Base-by-base conservation (phyloP, 305 asterid genomes). In the Plantago coronopus region DNA sequence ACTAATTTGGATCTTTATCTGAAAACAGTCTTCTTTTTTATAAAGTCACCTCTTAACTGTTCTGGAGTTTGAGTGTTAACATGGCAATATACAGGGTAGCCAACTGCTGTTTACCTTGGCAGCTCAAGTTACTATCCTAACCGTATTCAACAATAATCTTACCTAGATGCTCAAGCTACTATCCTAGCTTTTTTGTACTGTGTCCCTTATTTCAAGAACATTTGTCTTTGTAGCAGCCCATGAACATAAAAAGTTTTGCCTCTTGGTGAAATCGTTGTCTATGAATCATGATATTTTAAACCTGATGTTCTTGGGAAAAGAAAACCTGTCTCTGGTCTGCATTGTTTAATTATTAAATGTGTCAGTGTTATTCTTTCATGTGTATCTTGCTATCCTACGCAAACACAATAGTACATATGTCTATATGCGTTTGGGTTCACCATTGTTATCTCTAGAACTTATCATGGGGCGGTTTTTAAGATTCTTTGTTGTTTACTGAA, bases 401-500 rank as follows among this genome's bases (percentile, higher is more conserved):
- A 10, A 2, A 19, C 18, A 61, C 45, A 47, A 31, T 20, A 31
- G 29, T 43, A 57, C 47, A 21, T 49, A 13, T 25, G 57, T 16
- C 10, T 0, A 13, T 23, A 25, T 53, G 57, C 7, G 18, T 25
- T 15, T 1, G 38, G 8, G 9, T 53, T 19, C 18, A 6, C 43
- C 47, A 21, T 54, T 29, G 19, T 23, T 61, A n/a, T 7, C 48
- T 50, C 53, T 47, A 17, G 15, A 20, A 48, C 21, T 47, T 64
- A 45, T 2, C 63, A 43, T 37, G 25, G 43, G 31, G 43, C 27
- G 54, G 50, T 54, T 40, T 62, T 46, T 34, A 61, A 43, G 34
- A n/a, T 61, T 31, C 43, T 17, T 23, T 34, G 57, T 61, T 67
- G 54, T 43, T 64, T 66, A 12, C 61, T 71, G 56, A 25, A 93